Evolutionary conservation across 169 alveolate species (phyloP), one percentile per base, ranked within the genome.

Genomic region (Eimeria tenella): DNA sequence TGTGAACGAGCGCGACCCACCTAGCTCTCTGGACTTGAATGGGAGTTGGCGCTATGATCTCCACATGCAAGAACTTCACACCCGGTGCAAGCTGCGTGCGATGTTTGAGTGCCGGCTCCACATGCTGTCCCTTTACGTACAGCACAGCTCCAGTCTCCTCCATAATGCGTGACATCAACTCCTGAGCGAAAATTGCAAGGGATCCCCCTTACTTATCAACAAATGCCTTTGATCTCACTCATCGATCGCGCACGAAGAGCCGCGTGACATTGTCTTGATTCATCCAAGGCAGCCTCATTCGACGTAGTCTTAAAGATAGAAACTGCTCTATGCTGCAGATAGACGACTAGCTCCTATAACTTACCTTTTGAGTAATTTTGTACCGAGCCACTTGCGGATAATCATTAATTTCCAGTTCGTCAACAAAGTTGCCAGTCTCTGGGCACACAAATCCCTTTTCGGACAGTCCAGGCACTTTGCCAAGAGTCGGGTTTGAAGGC

Each of bases 401-500:
- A 90, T 97, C 98, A 96, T 98, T 98, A 88, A 98, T 98, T 89
- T 97, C 98, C 81, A 98, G 97, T 55, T 97, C 99, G 88, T 97
- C 99, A 62, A 97, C 95, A 55, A 97, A 96, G 50, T 97, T 96
- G 86, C 98, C 98, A 6, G 96, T 94, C 79, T 86, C 79, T 42
- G 96, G 95, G 65, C 90, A 89, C 50, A 53, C 70, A 55, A 83
- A 94, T 53, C 94, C 96, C 68, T 50, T 71, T 11, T 84, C 94
- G n/a, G 93, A 77, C 23, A 94, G 93, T 17, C 96, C 96, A 52
- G 93, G 96, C 42, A 94, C 89, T 74, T 87, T 94, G 68, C 96
- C 96, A 13, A 94, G 94, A 19, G 96, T 94, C 15, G 96, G 93
- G 62, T 82, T 84, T 9, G 94, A 56, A 8, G 95, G 94, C 42